phyloP scores from a whole-genome alignment of 352 stramenopile species.

The Globisporangium splendens region DNA sequence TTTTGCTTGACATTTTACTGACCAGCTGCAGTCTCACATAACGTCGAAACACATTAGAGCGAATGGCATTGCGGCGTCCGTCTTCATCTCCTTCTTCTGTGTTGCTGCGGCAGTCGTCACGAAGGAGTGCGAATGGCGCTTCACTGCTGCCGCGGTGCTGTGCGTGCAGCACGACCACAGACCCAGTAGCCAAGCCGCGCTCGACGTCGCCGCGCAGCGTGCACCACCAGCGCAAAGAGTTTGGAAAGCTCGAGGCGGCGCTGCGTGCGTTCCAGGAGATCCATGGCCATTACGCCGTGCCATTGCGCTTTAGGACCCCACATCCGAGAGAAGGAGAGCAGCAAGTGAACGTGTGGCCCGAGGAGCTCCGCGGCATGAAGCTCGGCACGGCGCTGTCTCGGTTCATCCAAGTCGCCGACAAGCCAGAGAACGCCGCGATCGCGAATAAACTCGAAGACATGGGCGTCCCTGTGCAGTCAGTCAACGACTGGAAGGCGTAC shows the following conservation, averaged over 20 bases:
- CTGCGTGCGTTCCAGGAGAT: slow-evolving; percentile 33
- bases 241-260: slow-evolving; percentile 21
- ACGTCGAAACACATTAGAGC: neutral
- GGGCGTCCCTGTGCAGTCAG: slow-evolving; percentile 17
- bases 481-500: slow-evolving; percentile 25
- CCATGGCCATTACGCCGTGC: slow-evolving; percentile 28
- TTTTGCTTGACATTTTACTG: no score
- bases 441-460: slow-evolving; percentile 15
- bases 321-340: neutral
- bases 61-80: neutral
- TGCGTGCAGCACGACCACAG: no score
- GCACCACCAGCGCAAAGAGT: slow-evolving; percentile 22
- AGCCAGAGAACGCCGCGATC: slow-evolving; percentile 18
- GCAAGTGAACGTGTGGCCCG: slow-evolving; percentile 13
- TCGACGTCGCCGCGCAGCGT: slow-evolving; percentile 5
- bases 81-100: no score
- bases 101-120: no score
- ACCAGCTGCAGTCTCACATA: no score
- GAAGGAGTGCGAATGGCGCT: no score
- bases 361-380: slow-evolving; percentile 33
- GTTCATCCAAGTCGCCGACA: slow-evolving; percentile 32
- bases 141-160: no score
- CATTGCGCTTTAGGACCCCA: slow-evolving; percentile 32
- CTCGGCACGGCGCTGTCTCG: slow-evolving; percentile 37
- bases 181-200: no score